phyloP scores from a whole-genome alignment of 2,329 filamentous ascomycete genomes.

The Huntiella decipiens region DNA sequence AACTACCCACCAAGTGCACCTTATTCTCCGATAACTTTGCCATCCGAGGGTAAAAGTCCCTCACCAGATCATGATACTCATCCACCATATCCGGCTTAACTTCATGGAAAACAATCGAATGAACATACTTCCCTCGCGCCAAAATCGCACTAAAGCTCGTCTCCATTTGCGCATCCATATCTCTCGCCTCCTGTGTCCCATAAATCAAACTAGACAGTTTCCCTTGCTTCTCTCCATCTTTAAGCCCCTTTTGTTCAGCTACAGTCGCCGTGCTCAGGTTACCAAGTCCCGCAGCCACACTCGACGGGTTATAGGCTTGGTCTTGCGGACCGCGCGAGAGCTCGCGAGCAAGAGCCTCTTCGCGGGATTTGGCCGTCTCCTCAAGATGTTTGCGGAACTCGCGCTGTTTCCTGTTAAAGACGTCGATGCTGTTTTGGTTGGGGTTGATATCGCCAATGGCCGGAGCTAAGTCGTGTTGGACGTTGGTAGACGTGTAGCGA shows the following conservation, averaged over 20 bases:
- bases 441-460: slow-evolving; percentile 66
- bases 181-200: slow-evolving; percentile 84
- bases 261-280: slow-evolving; percentile 41
- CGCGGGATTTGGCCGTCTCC: slow-evolving; percentile 51
- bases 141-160: slow-evolving; percentile 89
- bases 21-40: slow-evolving; percentile 72
- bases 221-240: slow-evolving; percentile 45
- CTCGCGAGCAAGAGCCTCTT: slow-evolving; percentile 6
- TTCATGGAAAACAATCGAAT: slow-evolving; percentile 91
- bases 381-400: slow-evolving; percentile 69
- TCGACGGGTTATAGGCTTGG: slow-evolving; percentile 4
- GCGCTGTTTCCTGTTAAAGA: slow-evolving; percentile 70
- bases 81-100: slow-evolving; percentile 92
- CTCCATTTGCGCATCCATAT: slow-evolving; percentile 90
- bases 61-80: slow-evolving; percentile 79
- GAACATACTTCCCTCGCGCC: slow-evolving; percentile 91
- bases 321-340: slow-evolving; percentile 3
- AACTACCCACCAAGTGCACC: slow-evolving; percentile 91
- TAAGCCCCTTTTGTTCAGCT: slow-evolving; percentile 13
- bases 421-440: slow-evolving; percentile 43
- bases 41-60: slow-evolving; percentile 82
- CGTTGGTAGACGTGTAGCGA: slow-evolving; percentile 15
- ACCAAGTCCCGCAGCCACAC: slow-evolving; percentile 29
- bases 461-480: slow-evolving; percentile 34
- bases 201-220: slow-evolving; percentile 81